Evolutionary conservation across 2,329 filamentous ascomycete species (phyloP), one percentile per base, ranked within the genome.

Genomic region (Geosmithia morbida): DNA sequence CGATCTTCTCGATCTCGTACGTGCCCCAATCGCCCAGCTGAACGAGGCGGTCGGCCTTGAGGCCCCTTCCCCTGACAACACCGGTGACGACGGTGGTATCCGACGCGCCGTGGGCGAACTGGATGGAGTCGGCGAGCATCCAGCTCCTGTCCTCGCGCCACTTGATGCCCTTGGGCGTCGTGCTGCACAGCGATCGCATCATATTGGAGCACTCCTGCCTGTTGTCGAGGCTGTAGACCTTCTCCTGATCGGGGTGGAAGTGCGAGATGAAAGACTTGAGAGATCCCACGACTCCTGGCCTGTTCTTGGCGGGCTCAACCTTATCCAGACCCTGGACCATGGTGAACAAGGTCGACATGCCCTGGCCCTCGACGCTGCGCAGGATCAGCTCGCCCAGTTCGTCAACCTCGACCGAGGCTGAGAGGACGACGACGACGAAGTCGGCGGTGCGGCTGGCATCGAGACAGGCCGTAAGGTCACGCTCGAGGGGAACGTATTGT

Each of bases 121-220:
- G 67, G 47, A 95, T 71, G 26, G 89, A 77, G 53, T 98, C 92
- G 4, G 90, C 79, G 49, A 95, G 68, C 83, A 98, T 87, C 86
- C 92, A 98, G 56, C 88, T 94, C 55, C 92, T 77, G 53, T 95
- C 87, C 46, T 98, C 92, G 56, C 92, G 79, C 92, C 92, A 98
- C 52, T 83, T 72, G n/a, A 98, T 78, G 1, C 92, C 92, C 67
- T 94, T 97, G 11, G 92, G 90, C 42, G 84, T 88, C 37, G 85
- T 87, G 53, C 82, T 95, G 71, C 92, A 98, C 16, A 98, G 69
- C 26, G 88, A 90, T 46, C 94, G 79, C 64, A 97, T 85, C 39
- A 94, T 70, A 60, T 96, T 97, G 46, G 87, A 79, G 60, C 86
- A 90, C 61, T 98, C 92, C 60, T 95, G 88, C 59, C 86, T 77